These are phyloP conservation scores for Pythium folliculosum DNA, from an alignment of 352 stramenopile genomes.

Conservation along the genomic window DNA sequence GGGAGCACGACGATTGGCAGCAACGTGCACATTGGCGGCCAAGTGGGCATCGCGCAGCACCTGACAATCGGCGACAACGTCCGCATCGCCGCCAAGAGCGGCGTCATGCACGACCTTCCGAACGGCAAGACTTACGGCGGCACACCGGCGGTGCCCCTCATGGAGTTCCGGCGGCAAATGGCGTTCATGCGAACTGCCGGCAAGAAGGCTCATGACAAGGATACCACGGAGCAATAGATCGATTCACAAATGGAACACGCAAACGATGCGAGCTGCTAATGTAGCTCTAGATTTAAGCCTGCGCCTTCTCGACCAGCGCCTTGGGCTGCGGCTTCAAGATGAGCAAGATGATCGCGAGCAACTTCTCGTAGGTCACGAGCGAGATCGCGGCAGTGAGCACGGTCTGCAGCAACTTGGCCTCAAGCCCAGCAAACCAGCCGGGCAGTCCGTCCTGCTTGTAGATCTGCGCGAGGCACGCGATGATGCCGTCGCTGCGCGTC, in stretches of 20 bases:
- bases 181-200: constrained; percentile 45
- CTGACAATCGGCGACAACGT: constrained; percentile 79
- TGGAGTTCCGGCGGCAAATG: constrained; percentile 81
- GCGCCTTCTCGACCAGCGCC: constrained; percentile 40
- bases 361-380: constrained; percentile 94
- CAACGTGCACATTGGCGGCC: constrained; percentile 78
- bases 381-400: constrained; percentile 93
- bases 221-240: constrained; percentile 1
- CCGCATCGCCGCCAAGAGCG: constrained; percentile 84
- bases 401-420: constrained; percentile 94
- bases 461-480: constrained; percentile 57
- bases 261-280: background rate
- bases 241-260: background rate
- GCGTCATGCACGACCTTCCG: constrained; percentile 74
- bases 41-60: constrained; percentile 85
- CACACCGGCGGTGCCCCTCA: constrained; percentile 72
- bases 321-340: constrained; percentile 46
- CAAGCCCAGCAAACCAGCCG: constrained; percentile 90
- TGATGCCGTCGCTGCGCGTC: constrained; percentile 20
- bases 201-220: constrained; percentile 35
- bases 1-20: constrained; percentile 77
- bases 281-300: constrained; percentile 30
- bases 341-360: constrained; percentile 62
- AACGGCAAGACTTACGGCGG: constrained; percentile 65
- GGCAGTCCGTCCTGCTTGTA: constrained; percentile 70